Evolutionary conservation across 2,329 filamentous ascomycete genomes (phyloP).

Genomic region (Chaetomiaceae sp.): DNA sequence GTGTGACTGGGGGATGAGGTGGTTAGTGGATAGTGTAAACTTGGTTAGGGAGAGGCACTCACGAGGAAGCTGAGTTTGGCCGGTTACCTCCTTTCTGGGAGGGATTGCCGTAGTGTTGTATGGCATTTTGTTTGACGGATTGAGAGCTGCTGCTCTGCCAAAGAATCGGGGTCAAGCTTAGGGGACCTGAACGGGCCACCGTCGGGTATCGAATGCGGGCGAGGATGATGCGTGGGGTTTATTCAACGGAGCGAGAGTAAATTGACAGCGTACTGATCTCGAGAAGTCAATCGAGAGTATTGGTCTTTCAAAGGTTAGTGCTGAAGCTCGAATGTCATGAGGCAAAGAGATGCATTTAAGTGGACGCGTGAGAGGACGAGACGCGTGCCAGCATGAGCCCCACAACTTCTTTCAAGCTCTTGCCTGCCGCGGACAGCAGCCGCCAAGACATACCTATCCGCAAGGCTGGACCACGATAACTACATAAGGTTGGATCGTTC

Average conservation of each 20-base stretch:
- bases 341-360: conserved; percentile 1
- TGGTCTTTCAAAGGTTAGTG: too few species aligned
- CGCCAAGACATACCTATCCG: too few species aligned
- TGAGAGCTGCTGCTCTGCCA: neutral
- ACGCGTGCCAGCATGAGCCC: neutral
- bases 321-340: neutral
- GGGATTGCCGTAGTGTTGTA: conserved; percentile 84
- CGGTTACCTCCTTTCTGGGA: conserved; percentile 75
- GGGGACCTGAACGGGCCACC: too few species aligned
- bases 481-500: too few species aligned
- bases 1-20: conserved; percentile 59
- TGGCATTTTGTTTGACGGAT: conserved; percentile 56
- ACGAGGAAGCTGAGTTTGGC: conserved; percentile 82
- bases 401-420: neutral
- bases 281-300: too few species aligned
- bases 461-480: too few species aligned
- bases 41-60: conserved; percentile 37
- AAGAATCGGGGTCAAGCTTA: too few species aligned
- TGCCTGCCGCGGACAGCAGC: neutral
- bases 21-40: conserved; percentile 11
- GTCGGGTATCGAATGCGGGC: too few species aligned
- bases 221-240: too few species aligned
- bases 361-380: conserved; percentile 20
- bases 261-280: too few species aligned
- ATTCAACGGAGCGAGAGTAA: too few species aligned